These are phyloP conservation scores for Boletellus ananas DNA, from an alignment of 768 basidiomycete species.

Conservation along the genomic window DNA sequence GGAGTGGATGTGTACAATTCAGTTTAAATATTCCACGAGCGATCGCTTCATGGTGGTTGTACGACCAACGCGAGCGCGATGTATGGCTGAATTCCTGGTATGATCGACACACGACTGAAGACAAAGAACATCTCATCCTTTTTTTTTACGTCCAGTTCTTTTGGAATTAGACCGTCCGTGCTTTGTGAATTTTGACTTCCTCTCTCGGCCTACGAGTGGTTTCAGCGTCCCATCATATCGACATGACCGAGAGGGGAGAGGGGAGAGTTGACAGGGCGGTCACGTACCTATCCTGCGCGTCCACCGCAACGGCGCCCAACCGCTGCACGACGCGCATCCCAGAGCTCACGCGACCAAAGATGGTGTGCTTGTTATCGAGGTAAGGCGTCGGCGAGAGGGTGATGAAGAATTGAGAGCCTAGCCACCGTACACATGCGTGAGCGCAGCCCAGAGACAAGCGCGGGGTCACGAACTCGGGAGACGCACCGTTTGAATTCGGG, in stretches of 20 bases:
- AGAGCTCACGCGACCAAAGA: slow-evolving; percentile 84
- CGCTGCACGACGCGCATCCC: slow-evolving; percentile 94
- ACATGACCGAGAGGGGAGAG: too few species aligned
- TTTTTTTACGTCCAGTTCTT: too few species aligned
- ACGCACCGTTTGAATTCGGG: slow-evolving; percentile 78
- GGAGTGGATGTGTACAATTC: too few species aligned
- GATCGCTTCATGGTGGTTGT: too few species aligned
- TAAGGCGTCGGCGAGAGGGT: slow-evolving; percentile 80
- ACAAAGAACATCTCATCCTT: too few species aligned
- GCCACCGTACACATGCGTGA: slow-evolving; percentile 19
- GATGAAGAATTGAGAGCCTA: slow-evolving; percentile 95
- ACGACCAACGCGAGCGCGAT: too few species aligned
- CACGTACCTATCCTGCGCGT: slow-evolving; percentile 79
- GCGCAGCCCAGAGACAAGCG: not conserved
- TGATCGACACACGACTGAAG: too few species aligned
- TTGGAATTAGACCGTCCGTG: slow-evolving; percentile 28
- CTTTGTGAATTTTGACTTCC: slow-evolving; percentile 90
- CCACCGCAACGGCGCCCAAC: slow-evolving; percentile 85
- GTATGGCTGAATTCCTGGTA: too few species aligned
- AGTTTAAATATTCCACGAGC: too few species aligned
- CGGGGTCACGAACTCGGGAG: not conserved
- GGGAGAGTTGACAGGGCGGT: too few species aligned
- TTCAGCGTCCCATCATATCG: not conserved
- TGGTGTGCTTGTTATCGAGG: slow-evolving; percentile 82
- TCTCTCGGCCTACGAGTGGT: slow-evolving; percentile 48